These are phyloP conservation scores for Trypanosomatidae sp. DNA, from an alignment of 208 protist genomes.

Conservation along the genomic window DNA sequence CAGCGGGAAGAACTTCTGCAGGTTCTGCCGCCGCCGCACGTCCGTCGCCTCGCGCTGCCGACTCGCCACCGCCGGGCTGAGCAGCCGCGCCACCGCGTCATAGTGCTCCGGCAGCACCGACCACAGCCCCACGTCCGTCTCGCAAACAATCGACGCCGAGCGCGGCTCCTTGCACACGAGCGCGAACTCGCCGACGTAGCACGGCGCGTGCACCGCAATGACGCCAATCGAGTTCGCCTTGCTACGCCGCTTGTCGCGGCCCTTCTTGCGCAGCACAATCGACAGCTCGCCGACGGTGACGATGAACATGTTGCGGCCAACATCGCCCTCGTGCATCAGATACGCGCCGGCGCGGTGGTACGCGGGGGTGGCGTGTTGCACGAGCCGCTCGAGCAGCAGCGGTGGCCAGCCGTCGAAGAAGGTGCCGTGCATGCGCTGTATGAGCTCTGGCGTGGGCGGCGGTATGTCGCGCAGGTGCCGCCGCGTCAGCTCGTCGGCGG, in stretches of 20 bases:
- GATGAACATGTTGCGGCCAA: conserved; percentile 83
- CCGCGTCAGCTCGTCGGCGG: conserved; percentile 22
- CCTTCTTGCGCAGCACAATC: conserved; percentile 60
- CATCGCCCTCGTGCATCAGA: conserved; percentile 82
- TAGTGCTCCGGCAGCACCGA: conserved; percentile 67
- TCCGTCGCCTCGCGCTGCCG: conserved; percentile 80
- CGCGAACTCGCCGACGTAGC: conserved; percentile 84
- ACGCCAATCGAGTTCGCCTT: conserved; percentile 63
- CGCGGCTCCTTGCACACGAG: conserved; percentile 81
- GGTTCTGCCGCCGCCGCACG: conserved; percentile 61
- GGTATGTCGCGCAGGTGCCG: conserved; percentile 54
- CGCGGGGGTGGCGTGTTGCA: conserved; percentile 32
- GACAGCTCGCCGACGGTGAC: conserved; percentile 55
- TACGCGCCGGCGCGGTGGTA: conserved; percentile 51
- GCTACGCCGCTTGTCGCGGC: conserved; percentile 49
- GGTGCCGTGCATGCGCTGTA: conserved; percentile 67
- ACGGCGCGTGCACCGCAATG: conserved; percentile 56
- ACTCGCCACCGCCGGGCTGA: conserved; percentile 60
- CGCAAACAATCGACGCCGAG: conserved; percentile 73
- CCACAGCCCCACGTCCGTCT: conserved; percentile 76
- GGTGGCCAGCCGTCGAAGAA: conserved; percentile 79
- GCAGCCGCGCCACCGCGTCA: conserved; percentile 51
- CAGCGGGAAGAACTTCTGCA: conserved; percentile 73
- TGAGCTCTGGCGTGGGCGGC: conserved; percentile 56
- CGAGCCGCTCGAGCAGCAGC: conserved; percentile 48